Evolutionary conservation across 2,329 filamentous ascomycete genomes (phyloP), one percentile per base, ranked within the genome.

Genomic region (Neopestalotiopsis clavispora): DNA sequence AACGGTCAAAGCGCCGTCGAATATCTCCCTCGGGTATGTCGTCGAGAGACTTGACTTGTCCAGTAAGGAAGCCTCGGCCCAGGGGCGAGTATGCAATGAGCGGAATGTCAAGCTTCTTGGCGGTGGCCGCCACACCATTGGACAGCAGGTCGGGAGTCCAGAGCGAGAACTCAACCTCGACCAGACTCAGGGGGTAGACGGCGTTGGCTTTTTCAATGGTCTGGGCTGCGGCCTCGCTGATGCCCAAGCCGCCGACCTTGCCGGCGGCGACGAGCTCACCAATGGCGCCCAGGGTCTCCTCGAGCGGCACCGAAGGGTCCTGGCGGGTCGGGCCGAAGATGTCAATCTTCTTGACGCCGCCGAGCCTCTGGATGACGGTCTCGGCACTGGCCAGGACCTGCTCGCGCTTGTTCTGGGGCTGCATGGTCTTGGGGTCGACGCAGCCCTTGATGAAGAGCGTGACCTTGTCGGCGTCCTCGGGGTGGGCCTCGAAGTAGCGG

Each of bases 41-140:
- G 17, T 80, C 80, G 0, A 74, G 76, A 3, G 80, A 82, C 56
- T 80, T 80, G 75, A 86, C 83, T 5, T 78, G 75, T 3, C 88
- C 87, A 0, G 86, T 85, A 28, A 91, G 74, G 69, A 91, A 78
- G 9, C 89, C 89, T 1, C 88, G 83, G 2, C 88, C 88, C 2
- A 92, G 83, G 1, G 89, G 89, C 17, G 84, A 85, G 78, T 89
- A 90, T 2, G 87, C 84, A 1, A 91, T 83, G 5, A 88, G 78
- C 0, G 86, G 80, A 4, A 88, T 78, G 1, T 87, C 87, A 1
- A 90, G 81, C 73, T 89, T 85, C 12, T 72, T 75, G 69, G 82
- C 84, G 0, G 80, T 74, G 10, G 77, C 77, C 1, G 77, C 78
- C 20, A 84, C 75, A 1, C 78, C 78, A 20, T 75, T 74, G n/a